Conservation (phyloP, 805 yeast genomes). For the Zygosaccharomyces gambellarensis region DNA sequence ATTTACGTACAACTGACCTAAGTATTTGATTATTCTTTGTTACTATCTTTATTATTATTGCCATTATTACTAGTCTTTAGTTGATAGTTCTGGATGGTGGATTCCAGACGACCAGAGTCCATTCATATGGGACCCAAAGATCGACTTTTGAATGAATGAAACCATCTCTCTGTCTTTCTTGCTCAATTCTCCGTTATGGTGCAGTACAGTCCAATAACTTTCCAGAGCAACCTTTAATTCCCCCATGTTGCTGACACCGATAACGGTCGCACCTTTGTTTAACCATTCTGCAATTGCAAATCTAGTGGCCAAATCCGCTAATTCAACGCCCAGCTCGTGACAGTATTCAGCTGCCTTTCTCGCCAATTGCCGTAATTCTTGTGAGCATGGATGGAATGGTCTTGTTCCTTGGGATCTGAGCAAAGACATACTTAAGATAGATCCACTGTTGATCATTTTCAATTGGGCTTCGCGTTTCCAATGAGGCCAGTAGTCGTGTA, state of each 20-base stretch:
- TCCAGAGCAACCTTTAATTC: slow-evolving; percentile 63
- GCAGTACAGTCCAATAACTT: slow-evolving; percentile 47
- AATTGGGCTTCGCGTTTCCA: slow-evolving; percentile 53
- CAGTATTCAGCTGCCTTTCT: slow-evolving; percentile 43
- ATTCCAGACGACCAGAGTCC: slow-evolving; percentile 64
- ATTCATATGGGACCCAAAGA: slow-evolving; percentile 52
- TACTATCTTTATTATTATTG: background rate
- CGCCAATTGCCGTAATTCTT: slow-evolving; percentile 46
- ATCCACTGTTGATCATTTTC: slow-evolving; percentile 64
- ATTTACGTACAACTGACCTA: background rate
- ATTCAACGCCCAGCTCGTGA: slow-evolving; percentile 46
- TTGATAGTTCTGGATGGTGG: slow-evolving; percentile 9
- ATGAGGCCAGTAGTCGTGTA: slow-evolving; percentile 44
- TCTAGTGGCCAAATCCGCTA: slow-evolving; percentile 78
- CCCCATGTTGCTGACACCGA: slow-evolving; percentile 64
- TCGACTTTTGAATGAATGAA: slow-evolving; percentile 38
- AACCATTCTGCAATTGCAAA: slow-evolving; percentile 65
- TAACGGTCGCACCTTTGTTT: slow-evolving; percentile 55
- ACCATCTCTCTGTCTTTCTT: slow-evolving; percentile 43
- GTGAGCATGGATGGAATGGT: slow-evolving; percentile 75
- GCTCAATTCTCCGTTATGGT: slow-evolving; percentile 33
- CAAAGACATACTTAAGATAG: slow-evolving; percentile 84
- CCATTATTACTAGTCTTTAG: background rate
- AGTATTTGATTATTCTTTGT: background rate
- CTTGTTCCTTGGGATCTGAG: slow-evolving; percentile 63